Percentiles rank a stretch among this genome's conserved stretches.
Conservation (phyloP, 345 rosid genomes). For the Murraya paniculata region DNA sequence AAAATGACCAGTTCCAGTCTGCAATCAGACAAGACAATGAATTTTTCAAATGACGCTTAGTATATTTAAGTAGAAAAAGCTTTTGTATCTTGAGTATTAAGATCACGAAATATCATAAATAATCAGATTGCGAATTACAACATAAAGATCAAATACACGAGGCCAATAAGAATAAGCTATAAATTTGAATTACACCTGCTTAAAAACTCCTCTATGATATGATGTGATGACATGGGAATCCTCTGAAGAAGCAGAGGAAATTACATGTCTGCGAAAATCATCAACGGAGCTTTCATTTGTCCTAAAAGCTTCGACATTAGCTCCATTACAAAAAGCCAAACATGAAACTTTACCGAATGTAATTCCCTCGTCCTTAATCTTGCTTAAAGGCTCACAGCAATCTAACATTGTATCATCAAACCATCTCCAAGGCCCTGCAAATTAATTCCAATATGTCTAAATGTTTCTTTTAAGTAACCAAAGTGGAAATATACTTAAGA, state of each 20-base stretch:
- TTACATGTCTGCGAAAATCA: slow-evolving; percentile 26
- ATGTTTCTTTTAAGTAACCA: background rate
- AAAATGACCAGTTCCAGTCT: slow-evolving; percentile 41
- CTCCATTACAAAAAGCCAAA: slow-evolving; percentile 35
- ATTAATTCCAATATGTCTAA: no score
- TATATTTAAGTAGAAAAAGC: background rate
- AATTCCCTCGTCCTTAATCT: slow-evolving; percentile 29
- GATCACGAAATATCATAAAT: no score
- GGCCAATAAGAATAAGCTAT: no score
- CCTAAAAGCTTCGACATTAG: slow-evolving; percentile 29
- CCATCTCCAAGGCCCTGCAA: slow-evolving; percentile 42
- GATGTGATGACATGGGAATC: slow-evolving; percentile 30
- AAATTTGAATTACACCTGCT: slow-evolving; percentile 24
- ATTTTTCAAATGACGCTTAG: no score
- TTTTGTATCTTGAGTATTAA: no score
- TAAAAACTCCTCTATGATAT: slow-evolving; percentile 26
- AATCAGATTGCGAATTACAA: no score
- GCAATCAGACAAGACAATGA: no score
- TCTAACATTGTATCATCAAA: slow-evolving; percentile 40
- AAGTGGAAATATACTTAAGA: no score
- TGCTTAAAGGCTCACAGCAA: slow-evolving; percentile 34
- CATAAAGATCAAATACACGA: no score
- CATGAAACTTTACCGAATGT: slow-evolving; percentile 33
- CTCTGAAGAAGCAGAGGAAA: slow-evolving; percentile 23
- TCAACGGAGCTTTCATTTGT: slow-evolving; percentile 15